Evolutionary conservation across 2,329 filamentous ascomycete species (phyloP).

Genomic region (Phoma sp.): DNA sequence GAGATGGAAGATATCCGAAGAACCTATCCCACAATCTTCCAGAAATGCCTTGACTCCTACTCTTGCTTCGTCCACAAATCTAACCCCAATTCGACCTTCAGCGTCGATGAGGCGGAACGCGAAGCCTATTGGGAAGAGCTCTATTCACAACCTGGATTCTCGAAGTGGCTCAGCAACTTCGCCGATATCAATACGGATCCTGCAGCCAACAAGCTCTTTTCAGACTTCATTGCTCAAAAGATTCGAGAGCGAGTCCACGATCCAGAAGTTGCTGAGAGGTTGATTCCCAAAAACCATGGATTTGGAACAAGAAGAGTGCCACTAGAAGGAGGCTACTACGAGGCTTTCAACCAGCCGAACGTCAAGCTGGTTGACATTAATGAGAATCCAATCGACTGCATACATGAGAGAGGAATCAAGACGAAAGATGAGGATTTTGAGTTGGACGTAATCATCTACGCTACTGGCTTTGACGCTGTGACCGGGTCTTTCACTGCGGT

Average conservation of each 20-base stretch:
- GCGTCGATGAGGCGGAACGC: conserved; percentile 19
- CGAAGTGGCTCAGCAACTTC: conserved; percentile 26
- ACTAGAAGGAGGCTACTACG: conserved; percentile 43
- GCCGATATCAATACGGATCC: conserved; percentile 28
- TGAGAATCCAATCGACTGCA: conserved; percentile 50
- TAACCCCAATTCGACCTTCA: conserved; percentile 20
- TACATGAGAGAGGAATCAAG: conserved; percentile 57
- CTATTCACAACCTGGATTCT: conserved; percentile 26
- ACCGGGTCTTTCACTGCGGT: conserved; percentile 39
- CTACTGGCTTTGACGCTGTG: conserved; percentile 52
- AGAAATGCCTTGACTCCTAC: conserved; percentile 23
- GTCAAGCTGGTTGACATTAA: conserved; percentile 54
- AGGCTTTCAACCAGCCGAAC: conserved; percentile 51
- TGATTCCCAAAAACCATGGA: conserved; percentile 47
- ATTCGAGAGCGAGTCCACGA: conserved; percentile 48
- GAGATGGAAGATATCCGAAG: conserved; percentile 24
- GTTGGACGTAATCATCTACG: conserved; percentile 60
- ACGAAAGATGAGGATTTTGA: conserved; percentile 55
- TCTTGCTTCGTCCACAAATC: conserved; percentile 24
- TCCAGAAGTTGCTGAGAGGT: conserved; percentile 50
- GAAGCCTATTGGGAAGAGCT: conserved; percentile 26
- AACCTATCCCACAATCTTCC: conserved; percentile 24
- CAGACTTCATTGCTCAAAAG: conserved; percentile 42
- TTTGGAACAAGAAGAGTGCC: conserved; percentile 35
- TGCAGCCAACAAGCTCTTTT: conserved; percentile 34